Evolutionary conservation across 2,329 filamentous ascomycete genomes (phyloP), one percentile per base, ranked within the genome.

Genomic region (Amylocarpus encephaloides): DNA sequence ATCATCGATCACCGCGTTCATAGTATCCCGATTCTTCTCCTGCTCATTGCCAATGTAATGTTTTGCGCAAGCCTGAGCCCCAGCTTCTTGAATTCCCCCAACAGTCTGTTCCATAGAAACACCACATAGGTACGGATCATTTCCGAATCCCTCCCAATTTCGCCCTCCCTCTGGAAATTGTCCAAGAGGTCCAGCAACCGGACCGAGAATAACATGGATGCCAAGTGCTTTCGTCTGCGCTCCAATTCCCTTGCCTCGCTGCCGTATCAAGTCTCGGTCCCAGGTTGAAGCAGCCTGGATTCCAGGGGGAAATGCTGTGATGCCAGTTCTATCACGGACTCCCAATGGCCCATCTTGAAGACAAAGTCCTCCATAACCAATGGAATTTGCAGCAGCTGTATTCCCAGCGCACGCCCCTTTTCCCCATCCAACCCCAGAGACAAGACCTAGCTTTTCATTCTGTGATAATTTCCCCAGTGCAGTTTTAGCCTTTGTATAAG

Each of bases 141-240:
- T 73, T 0, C 85, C 84, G 63, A 90, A 92, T 0, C 82, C 86
- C 65, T 92, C 88, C 87, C 87, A 93, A 63, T 88, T 88, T 33
- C 88, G 74, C 0, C 88, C 88, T 32, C 83, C 88, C 33, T 77
- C 74, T 0, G 86, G 82, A 62, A 82, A 77, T 59, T 86, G 79
- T 11, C 88, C 87, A 3, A 92, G 66, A 0, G 86, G 81, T 0
- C 88, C 88, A 67, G 86, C 82, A 0, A 83, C 79, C 4, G 88
- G 88, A 0, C 86, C 86, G 0, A 93, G 75, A n/a, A 87, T 65
- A 5, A 89, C 79, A 63, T 93, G 82, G 30, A 90, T 73, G 16
- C 87, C 87, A 60, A 83, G 82, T 12, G 76, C 71, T 43, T 77
- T 78, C 26, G 83, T 79, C 67, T 93, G 40, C 35, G 16, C 69